These are phyloP conservation scores for Fusarium albidum DNA, from an alignment of 2,329 filamentous ascomycete species.

Conservation along the genomic window DNA sequence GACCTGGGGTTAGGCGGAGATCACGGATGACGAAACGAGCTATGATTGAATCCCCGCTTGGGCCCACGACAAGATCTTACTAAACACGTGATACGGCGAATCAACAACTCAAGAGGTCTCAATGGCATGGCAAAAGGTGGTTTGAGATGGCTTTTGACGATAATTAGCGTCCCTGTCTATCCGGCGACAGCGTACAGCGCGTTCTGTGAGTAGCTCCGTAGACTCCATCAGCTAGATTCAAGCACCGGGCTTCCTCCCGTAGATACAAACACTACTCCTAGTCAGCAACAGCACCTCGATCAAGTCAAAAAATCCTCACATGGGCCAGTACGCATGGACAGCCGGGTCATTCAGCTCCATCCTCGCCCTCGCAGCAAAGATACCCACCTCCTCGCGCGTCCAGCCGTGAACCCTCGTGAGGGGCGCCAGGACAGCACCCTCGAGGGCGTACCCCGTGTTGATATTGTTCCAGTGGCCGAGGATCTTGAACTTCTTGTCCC, in stretches of 20 bases:
- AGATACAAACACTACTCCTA: not conserved
- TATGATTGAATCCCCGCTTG: no score
- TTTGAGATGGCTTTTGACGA: no score
- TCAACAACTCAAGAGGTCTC: no score
- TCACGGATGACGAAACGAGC: no score
- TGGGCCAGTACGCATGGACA: constrained; percentile 19
- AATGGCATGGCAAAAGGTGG: no score
- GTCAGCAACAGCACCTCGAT: not conserved
- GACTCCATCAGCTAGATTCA: not conserved
- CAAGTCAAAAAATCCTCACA: not conserved
- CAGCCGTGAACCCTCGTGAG: constrained; percentile 19
- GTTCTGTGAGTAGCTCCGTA: no score
- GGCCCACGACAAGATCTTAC: no score
- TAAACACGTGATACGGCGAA: no score
- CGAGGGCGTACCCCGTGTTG: constrained; percentile 5
- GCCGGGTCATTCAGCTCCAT: constrained; percentile 7
- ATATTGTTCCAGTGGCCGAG: constrained; percentile 16
- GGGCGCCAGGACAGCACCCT: constrained; percentile 6
- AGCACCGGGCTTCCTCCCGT: not conserved
- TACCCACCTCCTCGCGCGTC: constrained; percentile 7
- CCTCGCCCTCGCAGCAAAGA: constrained; percentile 9
- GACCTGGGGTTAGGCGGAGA: no score
- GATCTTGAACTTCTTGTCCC: constrained; percentile 14
- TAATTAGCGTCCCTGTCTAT: no score
- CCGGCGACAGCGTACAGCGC: no score